Evolutionary conservation across 1,139 yeast genomes (phyloP).

Genomic region (Saccharomycopsis hybrid): DNA sequence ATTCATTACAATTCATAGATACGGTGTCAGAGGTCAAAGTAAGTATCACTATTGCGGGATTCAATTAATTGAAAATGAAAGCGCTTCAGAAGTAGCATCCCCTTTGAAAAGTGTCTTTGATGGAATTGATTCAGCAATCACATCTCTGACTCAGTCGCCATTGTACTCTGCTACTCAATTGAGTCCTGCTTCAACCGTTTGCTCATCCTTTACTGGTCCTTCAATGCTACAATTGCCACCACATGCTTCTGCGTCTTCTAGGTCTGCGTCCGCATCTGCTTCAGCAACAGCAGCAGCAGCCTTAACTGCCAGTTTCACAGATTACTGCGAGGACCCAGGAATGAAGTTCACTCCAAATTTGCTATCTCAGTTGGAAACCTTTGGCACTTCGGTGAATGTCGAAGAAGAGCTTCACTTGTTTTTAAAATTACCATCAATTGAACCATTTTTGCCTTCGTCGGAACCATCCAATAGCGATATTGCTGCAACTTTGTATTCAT

Average conservation of each 20-base stretch:
- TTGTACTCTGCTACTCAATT: conserved; percentile 20
- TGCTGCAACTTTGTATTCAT: conserved; percentile 52
- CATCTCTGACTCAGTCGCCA: conserved; percentile 22
- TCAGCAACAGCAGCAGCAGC: not conserved
- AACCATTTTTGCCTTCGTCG: conserved; percentile 42
- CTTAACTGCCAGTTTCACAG: not conserved
- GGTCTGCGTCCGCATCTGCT: not conserved
- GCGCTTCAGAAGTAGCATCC: conserved; percentile 14
- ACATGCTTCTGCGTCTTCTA: not conserved
- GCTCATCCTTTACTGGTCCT: conserved; percentile 10
- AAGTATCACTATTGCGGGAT: conserved; percentile 91
- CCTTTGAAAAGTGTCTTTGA: conserved; percentile 19
- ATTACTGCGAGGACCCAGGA: not conserved
- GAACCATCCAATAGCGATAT: conserved; percentile 44
- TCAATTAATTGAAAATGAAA: conserved; percentile 42
- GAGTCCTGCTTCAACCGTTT: conserved; percentile 11
- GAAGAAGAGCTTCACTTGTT: not conserved
- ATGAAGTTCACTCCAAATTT: conserved; percentile 4
- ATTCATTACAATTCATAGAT: conserved; percentile 67
- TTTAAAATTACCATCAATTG: conserved; percentile 39
- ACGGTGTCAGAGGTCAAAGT: conserved; percentile 85
- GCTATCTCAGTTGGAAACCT: not conserved
- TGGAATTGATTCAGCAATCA: conserved; percentile 20
- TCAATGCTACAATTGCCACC: not conserved
- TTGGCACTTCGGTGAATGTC: not conserved